Evolutionary conservation across 176 grass and related monocot species (phyloP), one percentile per base, ranked within the genome.

Genomic region (Oryza glumipatula): DNA sequence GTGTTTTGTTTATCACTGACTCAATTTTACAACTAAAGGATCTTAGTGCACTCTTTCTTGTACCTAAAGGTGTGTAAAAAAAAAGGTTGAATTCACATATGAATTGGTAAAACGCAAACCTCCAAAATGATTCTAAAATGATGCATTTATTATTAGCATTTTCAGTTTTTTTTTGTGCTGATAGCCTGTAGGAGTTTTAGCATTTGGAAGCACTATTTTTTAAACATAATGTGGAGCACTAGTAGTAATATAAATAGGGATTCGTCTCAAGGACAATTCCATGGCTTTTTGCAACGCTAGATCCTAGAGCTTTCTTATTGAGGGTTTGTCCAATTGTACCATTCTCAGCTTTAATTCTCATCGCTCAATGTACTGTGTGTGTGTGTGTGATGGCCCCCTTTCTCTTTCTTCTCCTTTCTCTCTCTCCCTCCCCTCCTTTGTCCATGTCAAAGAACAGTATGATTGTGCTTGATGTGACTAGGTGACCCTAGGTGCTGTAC

Each of bases 401-500:
- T 28, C 11, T 9, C 2, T n/a, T 30, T 21, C 3, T 22, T 38
- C 9, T 5, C 3, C 9, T 32, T 32, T 6, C 12, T 73, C 47
- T 32, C 71, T 60, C 70, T 82, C 73, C 65, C 72, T 35, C 32
- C 24, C 56, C 67, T 45, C 23, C 79, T 73, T 63, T 75, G 75
- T 84, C 76, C 76, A 19, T 79, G 41, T 87, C 80, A 84, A 84
- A 74, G 51, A 76, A 83, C 69, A 87, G 84, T 70, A 84, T 87
- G 70, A 87, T 91, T 84, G 65, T 80, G 76, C 76, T 64, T 66
- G 85, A 84, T 71, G 89, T 84, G 89, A 84, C 85, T 7, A 79
- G 84, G 71, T 87, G 76, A 76, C 80, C 76, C 80, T 71, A 89
- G 54, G 5, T 4, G 33, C 19, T 86, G 89, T 90, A 84, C 80